These are phyloP conservation scores for Paramecium pentaurelia DNA, from an alignment of 73 alveolate species.

Conservation along the genomic window DNA sequence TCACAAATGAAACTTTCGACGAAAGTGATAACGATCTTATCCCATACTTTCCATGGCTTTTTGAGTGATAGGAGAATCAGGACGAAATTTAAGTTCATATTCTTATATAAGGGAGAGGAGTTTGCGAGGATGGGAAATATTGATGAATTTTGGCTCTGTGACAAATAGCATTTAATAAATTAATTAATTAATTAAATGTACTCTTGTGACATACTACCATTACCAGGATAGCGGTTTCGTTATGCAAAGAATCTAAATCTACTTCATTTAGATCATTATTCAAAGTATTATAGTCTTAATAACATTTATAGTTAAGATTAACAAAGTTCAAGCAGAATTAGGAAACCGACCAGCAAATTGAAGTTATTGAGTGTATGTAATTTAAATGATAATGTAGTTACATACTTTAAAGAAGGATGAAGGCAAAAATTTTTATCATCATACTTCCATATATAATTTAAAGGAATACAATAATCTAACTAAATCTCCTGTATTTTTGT, in stretches of 20 bases:
- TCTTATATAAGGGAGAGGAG: neutral
- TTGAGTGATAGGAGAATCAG: neutral
- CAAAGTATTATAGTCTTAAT: neutral
- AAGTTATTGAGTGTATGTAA: neutral
- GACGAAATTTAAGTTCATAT: neutral
- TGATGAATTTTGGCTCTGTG: neutral
- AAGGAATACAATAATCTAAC: neutral
- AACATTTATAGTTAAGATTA: neutral
- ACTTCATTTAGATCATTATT: neutral
- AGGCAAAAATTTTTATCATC: neutral
- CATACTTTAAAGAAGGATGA: neutral
- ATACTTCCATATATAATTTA: neutral
- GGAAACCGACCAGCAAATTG: neutral
- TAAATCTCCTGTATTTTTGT: neutral
- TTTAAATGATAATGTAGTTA: neutral
- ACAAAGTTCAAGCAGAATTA: neutral
- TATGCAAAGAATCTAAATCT: neutral
- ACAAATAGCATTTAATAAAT: neutral
- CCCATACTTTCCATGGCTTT: conserved; percentile 9
- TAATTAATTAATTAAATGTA: neutral
- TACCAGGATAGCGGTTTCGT: neutral
- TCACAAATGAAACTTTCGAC: neutral
- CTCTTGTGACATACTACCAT: neutral
- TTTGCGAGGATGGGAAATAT: neutral
- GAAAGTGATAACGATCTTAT: neutral